These are phyloP conservation scores for Colletotrichum sansevieriae DNA, from an alignment of 2,329 filamentous ascomycete species.

Conservation along the genomic window DNA sequence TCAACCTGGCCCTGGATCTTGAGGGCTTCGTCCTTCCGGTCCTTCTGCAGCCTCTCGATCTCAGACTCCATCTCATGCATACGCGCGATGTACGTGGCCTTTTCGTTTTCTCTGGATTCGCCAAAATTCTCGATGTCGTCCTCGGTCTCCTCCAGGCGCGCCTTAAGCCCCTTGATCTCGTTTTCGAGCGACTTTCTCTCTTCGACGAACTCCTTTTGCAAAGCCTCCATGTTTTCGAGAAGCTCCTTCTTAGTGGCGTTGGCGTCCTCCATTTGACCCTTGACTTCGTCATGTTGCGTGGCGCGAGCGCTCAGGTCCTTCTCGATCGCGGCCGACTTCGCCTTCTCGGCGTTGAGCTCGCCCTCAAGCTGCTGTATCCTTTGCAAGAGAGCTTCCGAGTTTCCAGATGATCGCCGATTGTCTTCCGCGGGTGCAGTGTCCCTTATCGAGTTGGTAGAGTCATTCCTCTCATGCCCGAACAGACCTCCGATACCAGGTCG, in stretches of 20 bases:
- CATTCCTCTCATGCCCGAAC: constrained; percentile 66
- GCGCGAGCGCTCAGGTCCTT: constrained; percentile 74
- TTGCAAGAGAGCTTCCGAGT: constrained; percentile 59
- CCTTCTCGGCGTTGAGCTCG: constrained; percentile 81
- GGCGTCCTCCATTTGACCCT: constrained; percentile 82
- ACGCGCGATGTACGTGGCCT: constrained; percentile 76
- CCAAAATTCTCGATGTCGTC: constrained; percentile 90
- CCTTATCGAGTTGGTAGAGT: constrained; percentile 63
- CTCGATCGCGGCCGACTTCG: constrained; percentile 74
- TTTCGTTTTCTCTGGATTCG: constrained; percentile 87
- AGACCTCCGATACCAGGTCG: constrained; percentile 67
- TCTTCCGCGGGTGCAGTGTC: constrained; percentile 57
- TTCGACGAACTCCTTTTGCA: constrained; percentile 87
- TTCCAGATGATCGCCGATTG: constrained; percentile 61
- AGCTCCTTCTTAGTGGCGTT: constrained; percentile 95
- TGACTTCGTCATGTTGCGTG: constrained; percentile 71
- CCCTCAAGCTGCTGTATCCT: constrained; percentile 76
- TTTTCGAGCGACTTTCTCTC: constrained; percentile 87
- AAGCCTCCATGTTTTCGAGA: constrained; percentile 92
- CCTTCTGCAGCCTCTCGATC: constrained; percentile 72
- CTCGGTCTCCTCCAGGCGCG: constrained; percentile 87
- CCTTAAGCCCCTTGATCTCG: constrained; percentile 82
- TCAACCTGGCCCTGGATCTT: constrained; percentile 74
- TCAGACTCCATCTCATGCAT: constrained; percentile 78
- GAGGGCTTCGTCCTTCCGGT: constrained; percentile 68